phyloP scores from a whole-genome alignment of 176 grass and related monocot species.

The Triticum monococcum region DNA sequence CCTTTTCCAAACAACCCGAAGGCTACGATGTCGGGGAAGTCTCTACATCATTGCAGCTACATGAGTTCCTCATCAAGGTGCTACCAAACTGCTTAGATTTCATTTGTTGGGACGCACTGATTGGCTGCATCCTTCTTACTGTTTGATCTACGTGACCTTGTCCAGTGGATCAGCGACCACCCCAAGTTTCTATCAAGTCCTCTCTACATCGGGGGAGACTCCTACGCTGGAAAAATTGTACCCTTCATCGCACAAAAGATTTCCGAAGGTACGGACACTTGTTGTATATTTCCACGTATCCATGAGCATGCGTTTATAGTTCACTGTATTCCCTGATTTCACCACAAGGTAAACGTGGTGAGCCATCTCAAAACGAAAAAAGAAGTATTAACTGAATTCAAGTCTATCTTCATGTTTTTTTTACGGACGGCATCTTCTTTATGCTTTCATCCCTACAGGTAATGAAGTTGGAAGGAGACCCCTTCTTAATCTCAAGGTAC shows the following conservation, averaged over 20 bases:
- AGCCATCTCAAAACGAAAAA: no score
- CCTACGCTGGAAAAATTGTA: constrained; percentile 44
- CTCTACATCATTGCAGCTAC: constrained; percentile 24
- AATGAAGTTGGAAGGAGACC: no score
- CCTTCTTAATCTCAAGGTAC: no score
- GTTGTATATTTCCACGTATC: background rate
- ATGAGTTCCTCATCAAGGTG: constrained; percentile 53
- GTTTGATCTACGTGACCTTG: background rate
- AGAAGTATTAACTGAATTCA: no score
- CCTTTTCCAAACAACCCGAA: constrained; percentile 40
- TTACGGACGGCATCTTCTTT: no score
- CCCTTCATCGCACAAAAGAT: constrained; percentile 43
- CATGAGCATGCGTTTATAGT: background rate
- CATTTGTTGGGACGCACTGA: background rate
- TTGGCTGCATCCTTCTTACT: background rate
- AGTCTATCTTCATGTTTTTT: no score
- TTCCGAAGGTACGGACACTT: constrained; percentile 33
- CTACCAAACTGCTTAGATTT: background rate
- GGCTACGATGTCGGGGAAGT: constrained; percentile 60
- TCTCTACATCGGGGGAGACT: constrained; percentile 58
- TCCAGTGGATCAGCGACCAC: constrained; percentile 56
- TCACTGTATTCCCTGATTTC: no score
- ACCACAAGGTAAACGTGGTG: no score
- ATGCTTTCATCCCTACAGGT: no score
- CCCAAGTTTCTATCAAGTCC: constrained; percentile 34